phyloP scores from a whole-genome alignment of 1,139 yeast species.

The Yamadazyma pseudoaaseri region DNA sequence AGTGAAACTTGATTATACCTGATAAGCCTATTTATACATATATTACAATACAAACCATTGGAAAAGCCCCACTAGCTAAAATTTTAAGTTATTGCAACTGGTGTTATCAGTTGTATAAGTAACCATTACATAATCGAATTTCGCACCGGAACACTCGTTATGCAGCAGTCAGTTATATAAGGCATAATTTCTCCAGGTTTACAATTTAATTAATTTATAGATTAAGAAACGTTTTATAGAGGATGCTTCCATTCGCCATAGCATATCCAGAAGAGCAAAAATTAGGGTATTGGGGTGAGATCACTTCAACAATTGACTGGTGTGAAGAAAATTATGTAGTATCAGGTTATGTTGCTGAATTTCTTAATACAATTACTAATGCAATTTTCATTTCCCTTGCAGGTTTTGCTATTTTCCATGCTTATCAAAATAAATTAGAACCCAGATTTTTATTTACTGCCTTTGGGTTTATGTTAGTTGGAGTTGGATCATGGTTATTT shows the following conservation, averaged over 20 bases:
- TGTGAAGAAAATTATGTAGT: slow-evolving; percentile 94
- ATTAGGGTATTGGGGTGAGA: slow-evolving; percentile 48
- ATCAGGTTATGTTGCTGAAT: slow-evolving; percentile 83
- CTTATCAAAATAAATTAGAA: slow-evolving; percentile 61
- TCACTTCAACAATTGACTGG: slow-evolving; percentile 85
- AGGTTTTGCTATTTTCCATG: slow-evolving; percentile 60
- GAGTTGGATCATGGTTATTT: slow-evolving; percentile 91
- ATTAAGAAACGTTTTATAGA: no score
- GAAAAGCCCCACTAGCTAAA: no score
- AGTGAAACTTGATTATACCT: no score
- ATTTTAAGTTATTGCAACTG: no score
- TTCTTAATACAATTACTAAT: slow-evolving; percentile 79
- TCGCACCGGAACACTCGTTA: neutral
- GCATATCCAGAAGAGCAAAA: slow-evolving; percentile 45
- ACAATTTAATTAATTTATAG: no score
- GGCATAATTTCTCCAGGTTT: neutral
- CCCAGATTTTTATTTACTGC: slow-evolving; percentile 68
- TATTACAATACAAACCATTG: no score
- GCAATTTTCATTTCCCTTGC: slow-evolving; percentile 69
- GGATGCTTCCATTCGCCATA: slow-evolving; percentile 50
- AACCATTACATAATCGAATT: no score
- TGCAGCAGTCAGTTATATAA: neutral
- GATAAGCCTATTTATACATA: no score
- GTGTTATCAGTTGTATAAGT: no score
- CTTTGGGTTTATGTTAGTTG: slow-evolving; percentile 81